phyloP scores from a whole-genome alignment of 169 alveolate species.

The Plasmodium billcollinsi region DNA sequence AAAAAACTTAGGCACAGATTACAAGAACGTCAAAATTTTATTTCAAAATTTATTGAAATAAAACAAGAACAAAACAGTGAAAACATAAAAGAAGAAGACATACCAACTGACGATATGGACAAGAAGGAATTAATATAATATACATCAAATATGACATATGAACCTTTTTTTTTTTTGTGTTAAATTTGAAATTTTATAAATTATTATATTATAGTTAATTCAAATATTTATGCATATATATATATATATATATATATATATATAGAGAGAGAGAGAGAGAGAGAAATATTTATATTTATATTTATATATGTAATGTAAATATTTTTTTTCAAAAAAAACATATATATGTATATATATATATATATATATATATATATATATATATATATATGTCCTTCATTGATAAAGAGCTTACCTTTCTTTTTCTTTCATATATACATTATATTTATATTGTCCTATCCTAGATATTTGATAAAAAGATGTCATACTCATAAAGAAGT shows the following conservation, averaged over 20 bases:
- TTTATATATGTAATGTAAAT: too few species aligned
- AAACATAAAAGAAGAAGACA: neutral
- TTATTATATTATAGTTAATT: too few species aligned
- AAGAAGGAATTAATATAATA: too few species aligned
- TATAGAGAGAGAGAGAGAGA: too few species aligned
- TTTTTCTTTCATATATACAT: neutral
- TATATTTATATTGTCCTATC: constrained; percentile 45
- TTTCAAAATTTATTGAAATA: neutral
- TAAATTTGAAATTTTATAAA: neutral
- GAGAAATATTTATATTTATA: too few species aligned
- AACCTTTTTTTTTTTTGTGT: neutral
- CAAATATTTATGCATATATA: neutral
- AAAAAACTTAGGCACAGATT: constrained; percentile 35
- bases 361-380: neutral
- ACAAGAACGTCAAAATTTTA: constrained; percentile 5
- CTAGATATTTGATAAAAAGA: constrained; percentile 70
- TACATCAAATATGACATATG: too few species aligned
- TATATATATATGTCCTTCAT: neutral
- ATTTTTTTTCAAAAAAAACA: neutral
- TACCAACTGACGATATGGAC: too few species aligned
- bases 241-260: neutral
- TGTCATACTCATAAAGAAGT: constrained; percentile 71
- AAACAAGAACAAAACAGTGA: neutral
- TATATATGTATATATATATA: neutral
- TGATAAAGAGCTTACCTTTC: neutral